phyloP scores from a whole-genome alignment of 352 stramenopile species.

The Pythium rhizo-oryzae region DNA sequence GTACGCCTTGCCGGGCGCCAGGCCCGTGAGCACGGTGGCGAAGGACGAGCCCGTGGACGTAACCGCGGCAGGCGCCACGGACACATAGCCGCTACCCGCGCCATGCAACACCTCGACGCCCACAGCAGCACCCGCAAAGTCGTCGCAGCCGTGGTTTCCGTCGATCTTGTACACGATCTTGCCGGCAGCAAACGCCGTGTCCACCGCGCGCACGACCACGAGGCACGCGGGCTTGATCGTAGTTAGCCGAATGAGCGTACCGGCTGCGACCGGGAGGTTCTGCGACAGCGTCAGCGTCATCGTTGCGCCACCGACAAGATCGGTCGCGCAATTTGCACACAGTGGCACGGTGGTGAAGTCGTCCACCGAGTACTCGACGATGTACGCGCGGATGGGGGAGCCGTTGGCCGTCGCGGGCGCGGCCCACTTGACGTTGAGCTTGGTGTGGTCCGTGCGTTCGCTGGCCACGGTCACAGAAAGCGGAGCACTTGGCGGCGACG shows the following conservation, averaged over 20 bases:
- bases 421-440: conserved; percentile 89
- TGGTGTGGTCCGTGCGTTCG: conserved; percentile 69
- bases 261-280: conserved; percentile 34
- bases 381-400: conserved; percentile 61
- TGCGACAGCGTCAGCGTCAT: conserved; percentile 53
- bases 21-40: conserved; percentile 30
- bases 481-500: conserved; percentile 73
- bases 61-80: conserved; percentile 25
- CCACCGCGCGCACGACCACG: conserved; percentile 41
- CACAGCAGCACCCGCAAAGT: conserved; percentile 37
- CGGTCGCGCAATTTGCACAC: conserved; percentile 53
- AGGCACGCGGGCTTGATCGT: conserved; percentile 53
- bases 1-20: conserved; percentile 69
- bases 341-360: conserved; percentile 42
- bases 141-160: conserved; percentile 64
- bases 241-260: conserved; percentile 50
- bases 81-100: conserved; percentile 44
- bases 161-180: conserved; percentile 50
- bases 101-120: conserved; percentile 56
- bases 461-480: conserved; percentile 82
- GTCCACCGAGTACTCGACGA: conserved; percentile 86
- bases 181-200: conserved; percentile 39
- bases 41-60: background rate
- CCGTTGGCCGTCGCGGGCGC: conserved; percentile 66
- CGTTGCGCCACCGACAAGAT: conserved; percentile 33